Conservation (phyloP, 2,329 filamentous ascomycete genomes). For the Ceratocystis papillata region DNA sequence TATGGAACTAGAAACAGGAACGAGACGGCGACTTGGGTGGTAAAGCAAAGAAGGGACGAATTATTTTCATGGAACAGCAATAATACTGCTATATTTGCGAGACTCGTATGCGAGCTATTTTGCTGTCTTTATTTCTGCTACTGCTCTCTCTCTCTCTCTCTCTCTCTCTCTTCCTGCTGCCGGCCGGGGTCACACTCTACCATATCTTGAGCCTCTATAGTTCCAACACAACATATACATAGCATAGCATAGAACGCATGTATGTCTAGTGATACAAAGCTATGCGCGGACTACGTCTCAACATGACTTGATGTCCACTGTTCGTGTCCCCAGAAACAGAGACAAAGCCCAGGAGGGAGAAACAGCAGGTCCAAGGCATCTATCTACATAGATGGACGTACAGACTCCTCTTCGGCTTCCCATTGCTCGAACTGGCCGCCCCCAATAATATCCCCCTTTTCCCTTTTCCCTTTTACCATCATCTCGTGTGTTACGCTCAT, state of each 20-base stretch:
- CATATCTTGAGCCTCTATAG: no score
- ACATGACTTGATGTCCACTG: background rate
- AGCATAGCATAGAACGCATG: background rate
- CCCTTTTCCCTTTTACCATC: no score
- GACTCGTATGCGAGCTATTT: background rate
- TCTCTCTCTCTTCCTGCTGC: background rate
- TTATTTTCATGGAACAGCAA: background rate
- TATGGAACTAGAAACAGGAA: background rate
- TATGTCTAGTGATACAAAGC: background rate
- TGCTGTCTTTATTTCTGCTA: background rate
- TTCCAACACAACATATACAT: background rate
- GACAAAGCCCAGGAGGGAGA: no score
- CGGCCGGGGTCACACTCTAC: no score
- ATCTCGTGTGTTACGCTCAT: no score
- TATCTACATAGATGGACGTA: no score
- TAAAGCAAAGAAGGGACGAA: slow-evolving; percentile 10
- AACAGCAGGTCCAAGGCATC: no score
- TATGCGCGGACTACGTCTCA: background rate
- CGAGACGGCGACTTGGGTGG: background rate
- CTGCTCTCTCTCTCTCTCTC: no score
- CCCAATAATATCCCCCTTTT: no score
- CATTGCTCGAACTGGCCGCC: background rate
- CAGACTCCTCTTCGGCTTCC: background rate
- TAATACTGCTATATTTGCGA: background rate
- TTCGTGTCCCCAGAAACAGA: background rate